These are phyloP conservation scores for Ephemerocybe angulata DNA, from an alignment of 768 basidiomycete species.

Conservation along the genomic window DNA sequence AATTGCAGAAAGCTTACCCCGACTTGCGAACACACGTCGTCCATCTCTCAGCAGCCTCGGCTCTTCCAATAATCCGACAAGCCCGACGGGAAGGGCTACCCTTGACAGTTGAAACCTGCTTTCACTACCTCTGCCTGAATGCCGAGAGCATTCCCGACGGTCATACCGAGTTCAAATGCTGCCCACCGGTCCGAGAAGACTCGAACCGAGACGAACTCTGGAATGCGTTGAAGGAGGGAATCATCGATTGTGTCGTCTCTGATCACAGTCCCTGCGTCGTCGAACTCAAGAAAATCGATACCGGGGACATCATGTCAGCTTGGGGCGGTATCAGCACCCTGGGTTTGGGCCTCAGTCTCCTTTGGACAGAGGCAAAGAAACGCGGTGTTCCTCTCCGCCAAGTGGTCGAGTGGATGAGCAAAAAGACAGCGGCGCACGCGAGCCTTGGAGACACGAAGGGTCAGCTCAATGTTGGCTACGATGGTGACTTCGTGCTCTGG, in stretches of 20 bases:
- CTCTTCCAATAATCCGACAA: slow-evolving; percentile 70
- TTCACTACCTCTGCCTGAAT: slow-evolving; percentile 87
- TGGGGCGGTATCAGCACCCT: slow-evolving; percentile 96
- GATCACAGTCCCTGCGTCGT: slow-evolving; percentile 92
- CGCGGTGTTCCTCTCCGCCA: slow-evolving; percentile 54
- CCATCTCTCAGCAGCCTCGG: slow-evolving; percentile 84
- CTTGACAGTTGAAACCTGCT: slow-evolving; percentile 94
- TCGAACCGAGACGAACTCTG: slow-evolving; percentile 74
- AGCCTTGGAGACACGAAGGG: slow-evolving; percentile 73
- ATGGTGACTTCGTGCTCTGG: slow-evolving; percentile 88
- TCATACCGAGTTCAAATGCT: slow-evolving; percentile 90
- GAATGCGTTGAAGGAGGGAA: slow-evolving; percentile 75
- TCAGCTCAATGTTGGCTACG: slow-evolving; percentile 62
- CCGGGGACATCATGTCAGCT: slow-evolving; percentile 80
- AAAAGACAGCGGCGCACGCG: slow-evolving; percentile 74
- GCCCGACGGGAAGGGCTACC: slow-evolving; percentile 63
- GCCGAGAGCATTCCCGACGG: slow-evolving; percentile 71
- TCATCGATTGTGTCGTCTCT: slow-evolving; percentile 91
- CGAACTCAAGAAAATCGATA: slow-evolving; percentile 73
- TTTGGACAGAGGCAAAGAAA: slow-evolving; percentile 81
- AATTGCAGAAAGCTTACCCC: slow-evolving; percentile 59
- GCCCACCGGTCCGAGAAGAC: slow-evolving; percentile 82
- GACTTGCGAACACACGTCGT: slow-evolving; percentile 87
- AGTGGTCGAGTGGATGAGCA: slow-evolving; percentile 74
- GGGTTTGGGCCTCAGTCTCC: slow-evolving; percentile 80